Percentiles rank a stretch among this genome's conserved stretches.
Evolutionary conservation across 1,284 basidiomycete genomes (phyloP).

Genomic region (Sporisorium graminicola): DNA sequence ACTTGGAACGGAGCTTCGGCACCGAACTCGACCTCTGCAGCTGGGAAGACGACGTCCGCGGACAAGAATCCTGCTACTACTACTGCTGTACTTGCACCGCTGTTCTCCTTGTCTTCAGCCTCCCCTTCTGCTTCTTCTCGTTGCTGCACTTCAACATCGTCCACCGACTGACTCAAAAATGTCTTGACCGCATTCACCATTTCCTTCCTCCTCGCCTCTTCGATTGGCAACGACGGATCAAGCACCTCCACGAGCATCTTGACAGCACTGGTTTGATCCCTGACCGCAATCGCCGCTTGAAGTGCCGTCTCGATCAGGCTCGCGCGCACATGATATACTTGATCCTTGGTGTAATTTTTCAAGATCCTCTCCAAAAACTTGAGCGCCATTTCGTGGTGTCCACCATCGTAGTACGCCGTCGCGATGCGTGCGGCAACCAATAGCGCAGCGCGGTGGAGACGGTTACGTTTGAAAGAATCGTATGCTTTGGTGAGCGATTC

Average conservation of each 20-base stretch:
- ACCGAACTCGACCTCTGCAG: constrained; percentile 20
- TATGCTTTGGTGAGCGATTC: constrained; percentile 56
- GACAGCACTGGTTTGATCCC: constrained; percentile 21
- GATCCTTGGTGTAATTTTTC: constrained; percentile 48
- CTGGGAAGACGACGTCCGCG: constrained; percentile 13
- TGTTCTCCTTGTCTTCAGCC: not conserved
- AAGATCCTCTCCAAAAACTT: constrained; percentile 61
- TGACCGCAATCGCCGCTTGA: constrained; percentile 18
- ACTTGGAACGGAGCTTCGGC: constrained; percentile 21
- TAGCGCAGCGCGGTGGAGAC: constrained; percentile 33
- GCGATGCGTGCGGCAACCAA: constrained; percentile 57
- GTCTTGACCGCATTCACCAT: constrained; percentile 16
- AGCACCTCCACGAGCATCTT: constrained; percentile 31
- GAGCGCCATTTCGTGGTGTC: constrained; percentile 51
- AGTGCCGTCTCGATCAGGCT: constrained; percentile 36
- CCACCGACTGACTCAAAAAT: constrained; percentile 7
- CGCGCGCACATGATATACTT: constrained; percentile 16
- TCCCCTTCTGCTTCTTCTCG: not conserved
- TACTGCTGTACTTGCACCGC: not conserved
- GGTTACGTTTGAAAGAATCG: constrained; percentile 50
- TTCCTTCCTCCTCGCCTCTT: constrained; percentile 1
- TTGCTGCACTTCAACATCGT: constrained; percentile 1
- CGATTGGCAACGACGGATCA: constrained; percentile 7
- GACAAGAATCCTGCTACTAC: constrained; percentile 9
- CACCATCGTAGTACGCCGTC: constrained; percentile 37